Conservation (phyloP, 2,329 filamentous ascomycete genomes). For the Talaromyces sp. region DNA sequence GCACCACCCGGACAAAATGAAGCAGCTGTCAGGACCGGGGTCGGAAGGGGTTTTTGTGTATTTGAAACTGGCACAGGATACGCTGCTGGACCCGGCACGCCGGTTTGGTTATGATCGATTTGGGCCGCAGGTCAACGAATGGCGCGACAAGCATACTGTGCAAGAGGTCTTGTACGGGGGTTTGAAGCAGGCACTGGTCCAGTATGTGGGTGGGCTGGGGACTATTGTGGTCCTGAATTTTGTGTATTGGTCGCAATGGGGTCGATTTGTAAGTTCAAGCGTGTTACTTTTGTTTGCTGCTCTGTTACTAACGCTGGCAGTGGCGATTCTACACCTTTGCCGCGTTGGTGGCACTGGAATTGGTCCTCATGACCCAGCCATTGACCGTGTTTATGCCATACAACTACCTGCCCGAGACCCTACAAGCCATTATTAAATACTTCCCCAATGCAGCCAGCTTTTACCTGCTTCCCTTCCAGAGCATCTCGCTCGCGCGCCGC, state of each 20-base stretch:
- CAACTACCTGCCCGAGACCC: conserved; percentile 23
- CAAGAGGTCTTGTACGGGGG: conserved; percentile 69
- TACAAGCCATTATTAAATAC: conserved; percentile 22
- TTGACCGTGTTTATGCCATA: conserved; percentile 32
- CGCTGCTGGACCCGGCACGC: conserved; percentile 67
- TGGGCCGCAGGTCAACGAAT: conserved; percentile 64
- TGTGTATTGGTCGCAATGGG: conserved; percentile 37
- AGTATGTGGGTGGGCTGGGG: conserved; percentile 34
- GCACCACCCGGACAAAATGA: conserved; percentile 79
- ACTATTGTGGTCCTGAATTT: conserved; percentile 34
- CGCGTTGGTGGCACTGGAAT: conserved; percentile 52
- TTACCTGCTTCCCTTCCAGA: conserved; percentile 70
- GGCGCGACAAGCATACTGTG: conserved; percentile 52
- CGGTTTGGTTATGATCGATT: conserved; percentile 89
- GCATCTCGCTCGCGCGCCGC: conserved; percentile 69
- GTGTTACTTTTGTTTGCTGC: conserved; percentile 14
- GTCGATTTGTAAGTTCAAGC: conserved; percentile 40
- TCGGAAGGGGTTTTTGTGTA: conserved; percentile 65
- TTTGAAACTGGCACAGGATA: conserved; percentile 78
- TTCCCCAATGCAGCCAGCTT: conserved; percentile 36
- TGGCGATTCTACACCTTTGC: conserved; percentile 51
- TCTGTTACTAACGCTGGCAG: conserved; percentile 17
- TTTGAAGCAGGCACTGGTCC: conserved; percentile 40
- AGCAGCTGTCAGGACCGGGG: conserved; percentile 22
- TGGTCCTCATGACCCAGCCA: conserved; percentile 52